Evolutionary conservation across 2,329 filamentous ascomycete species (phyloP), one percentile per base, ranked within the genome.

Genomic region (Penicillium sp.): DNA sequence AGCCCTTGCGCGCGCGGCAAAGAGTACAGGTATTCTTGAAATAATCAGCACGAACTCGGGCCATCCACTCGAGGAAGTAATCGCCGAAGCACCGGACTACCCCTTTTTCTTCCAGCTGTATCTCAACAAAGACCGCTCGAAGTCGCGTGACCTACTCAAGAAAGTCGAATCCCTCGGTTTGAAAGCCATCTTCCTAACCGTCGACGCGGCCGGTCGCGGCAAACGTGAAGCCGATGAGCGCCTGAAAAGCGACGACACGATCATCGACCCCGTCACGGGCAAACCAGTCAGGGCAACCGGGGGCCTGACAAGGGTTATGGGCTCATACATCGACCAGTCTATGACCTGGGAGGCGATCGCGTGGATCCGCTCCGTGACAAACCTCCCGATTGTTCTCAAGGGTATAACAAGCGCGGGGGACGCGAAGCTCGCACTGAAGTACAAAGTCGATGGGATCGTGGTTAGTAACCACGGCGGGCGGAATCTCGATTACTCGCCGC

Each of bases 71-170:
- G 92, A 96, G 78, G 90, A 96, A 76, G 91, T 97, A 66, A 87
- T 59, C 91, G 88, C 87, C 61, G 88, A 91, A 0, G 70, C 76
- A 4, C 84, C 86, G 0, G 88, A 84, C 1, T 92, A 96, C 73
- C 79, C 91, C 0, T 96, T 97, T 73, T 93, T 93, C 13, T 97
- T 92, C 91, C 94, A 98, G 80, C 80, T 98, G n/a, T 97, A 97
- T 78, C 90, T 97, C 38, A 92, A 97, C 75, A 90, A 85, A 46
- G 89, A 94, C 67, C 85, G 91, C 35, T 82, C 84, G 64, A 96
- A 94, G 83, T 93, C 88, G 73, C 88, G 91, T 71, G 87, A 86
- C 3, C 92, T 95, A 85, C 82, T 96, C 6, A 8, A 19, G 9
- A 60, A 54, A 29, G 57, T 45, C 2, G 57, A 60, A 29, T 44